Conservation (phyloP, 164 flowering plant species). For the Paratinospora sagittata region DNA sequence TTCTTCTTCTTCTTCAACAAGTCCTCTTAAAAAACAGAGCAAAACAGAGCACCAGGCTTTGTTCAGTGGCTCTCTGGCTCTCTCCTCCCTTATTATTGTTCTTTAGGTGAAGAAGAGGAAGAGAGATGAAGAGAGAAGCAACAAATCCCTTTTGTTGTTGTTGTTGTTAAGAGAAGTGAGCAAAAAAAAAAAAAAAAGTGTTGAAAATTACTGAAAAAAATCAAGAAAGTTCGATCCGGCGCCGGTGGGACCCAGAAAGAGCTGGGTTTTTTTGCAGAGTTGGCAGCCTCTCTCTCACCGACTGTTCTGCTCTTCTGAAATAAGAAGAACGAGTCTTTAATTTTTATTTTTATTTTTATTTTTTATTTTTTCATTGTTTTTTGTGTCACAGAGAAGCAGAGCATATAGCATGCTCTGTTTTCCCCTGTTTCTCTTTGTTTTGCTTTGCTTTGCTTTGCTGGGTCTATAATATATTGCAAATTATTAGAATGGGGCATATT, state of each 20-base stretch:
- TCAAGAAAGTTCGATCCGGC: slow-evolving; percentile 3
- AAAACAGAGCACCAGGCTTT: background rate
- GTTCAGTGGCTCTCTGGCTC: background rate
- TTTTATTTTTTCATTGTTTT: too few relatives aligned
- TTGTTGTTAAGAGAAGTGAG: background rate
- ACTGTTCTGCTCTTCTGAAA: background rate
- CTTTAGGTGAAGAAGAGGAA: background rate
- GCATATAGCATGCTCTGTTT: background rate
- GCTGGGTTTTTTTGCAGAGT: background rate
- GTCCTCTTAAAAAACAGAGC: background rate
- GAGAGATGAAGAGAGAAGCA: background rate
- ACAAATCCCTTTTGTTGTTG: background rate
- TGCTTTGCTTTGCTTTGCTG: background rate
- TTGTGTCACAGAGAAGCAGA: too few relatives aligned
- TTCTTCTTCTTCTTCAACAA: too few relatives aligned
- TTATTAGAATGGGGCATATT: background rate
- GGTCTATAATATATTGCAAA: background rate
- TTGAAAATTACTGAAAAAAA: background rate
- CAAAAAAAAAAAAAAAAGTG: too few relatives aligned
- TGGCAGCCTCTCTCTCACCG: background rate
- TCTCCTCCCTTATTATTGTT: background rate
- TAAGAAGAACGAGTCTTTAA: background rate
- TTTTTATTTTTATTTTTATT: too few relatives aligned
- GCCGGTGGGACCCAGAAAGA: background rate
- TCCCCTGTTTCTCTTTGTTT: background rate